Evolutionary conservation across 1,139 yeast species (phyloP).

Genomic region (Oligophagozyma castellii): DNA sequence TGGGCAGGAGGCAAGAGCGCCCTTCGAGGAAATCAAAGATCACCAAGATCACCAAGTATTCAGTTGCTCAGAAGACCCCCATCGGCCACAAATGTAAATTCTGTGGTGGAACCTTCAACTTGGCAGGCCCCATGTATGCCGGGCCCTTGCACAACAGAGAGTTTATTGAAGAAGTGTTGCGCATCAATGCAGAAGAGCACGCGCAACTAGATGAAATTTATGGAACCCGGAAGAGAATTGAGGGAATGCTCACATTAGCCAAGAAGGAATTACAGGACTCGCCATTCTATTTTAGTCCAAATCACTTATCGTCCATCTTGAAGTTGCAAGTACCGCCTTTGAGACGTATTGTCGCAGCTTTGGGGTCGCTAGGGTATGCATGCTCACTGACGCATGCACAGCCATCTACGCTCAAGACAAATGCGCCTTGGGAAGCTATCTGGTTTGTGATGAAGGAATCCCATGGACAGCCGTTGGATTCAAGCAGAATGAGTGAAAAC

Average conservation of each 20-base stretch:
- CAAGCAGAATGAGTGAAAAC: conserved; percentile 30
- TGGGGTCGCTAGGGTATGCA: conserved; percentile 72
- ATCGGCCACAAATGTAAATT: conserved; percentile 45
- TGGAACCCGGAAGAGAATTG: conserved; percentile 70
- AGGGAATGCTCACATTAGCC: conserved; percentile 87
- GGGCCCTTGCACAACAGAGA: conserved; percentile 58
- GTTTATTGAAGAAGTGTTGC: conserved; percentile 51
- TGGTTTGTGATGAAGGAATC: conserved; percentile 52
- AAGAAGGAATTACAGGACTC: conserved; percentile 40
- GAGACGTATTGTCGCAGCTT: conserved; percentile 55
- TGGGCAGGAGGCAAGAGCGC: conserved; percentile 47
- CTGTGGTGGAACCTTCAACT: conserved; percentile 57
- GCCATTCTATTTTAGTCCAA: conserved; percentile 76
- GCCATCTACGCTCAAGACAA: conserved; percentile 74
- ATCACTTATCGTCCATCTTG: conserved; percentile 58
- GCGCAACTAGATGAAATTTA: conserved; percentile 38
- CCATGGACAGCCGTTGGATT: conserved; percentile 33
- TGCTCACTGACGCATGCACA: conserved; percentile 84
- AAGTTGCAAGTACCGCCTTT: conserved; percentile 79
- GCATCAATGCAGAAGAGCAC: conserved; percentile 34
- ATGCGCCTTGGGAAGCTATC: conserved; percentile 72
- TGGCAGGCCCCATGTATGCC: conserved; percentile 97
- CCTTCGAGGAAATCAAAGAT: conserved; percentile 22
- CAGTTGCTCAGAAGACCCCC: conserved; percentile 44
- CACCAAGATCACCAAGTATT: conserved; percentile 33